Conservation (phyloP, 2,329 filamentous ascomycete species). For the Arthrobotrys megalospora region DNA sequence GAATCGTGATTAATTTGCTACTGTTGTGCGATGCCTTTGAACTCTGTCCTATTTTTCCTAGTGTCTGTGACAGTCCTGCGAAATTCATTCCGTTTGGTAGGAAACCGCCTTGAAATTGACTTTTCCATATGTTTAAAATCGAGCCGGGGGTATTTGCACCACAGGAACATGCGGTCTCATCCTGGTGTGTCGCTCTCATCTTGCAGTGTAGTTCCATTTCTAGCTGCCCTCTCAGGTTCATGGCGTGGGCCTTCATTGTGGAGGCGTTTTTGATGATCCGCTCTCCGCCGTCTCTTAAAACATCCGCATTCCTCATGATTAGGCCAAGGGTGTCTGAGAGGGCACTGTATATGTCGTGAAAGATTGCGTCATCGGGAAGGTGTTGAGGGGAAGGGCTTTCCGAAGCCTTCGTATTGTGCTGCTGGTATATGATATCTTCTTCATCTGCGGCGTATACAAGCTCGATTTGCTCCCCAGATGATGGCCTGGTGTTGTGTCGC, state of each 20-base stretch:
- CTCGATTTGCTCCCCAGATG: not conserved
- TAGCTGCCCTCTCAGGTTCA: not conserved
- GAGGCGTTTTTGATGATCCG: conserved; percentile 20
- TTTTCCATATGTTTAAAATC: conserved; percentile 12
- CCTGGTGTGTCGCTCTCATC: not conserved
- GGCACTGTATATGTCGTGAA: conserved; percentile 1
- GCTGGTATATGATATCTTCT: not conserved
- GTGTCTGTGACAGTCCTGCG: not conserved
- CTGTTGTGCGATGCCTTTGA: not conserved
- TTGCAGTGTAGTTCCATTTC: conserved; percentile 14
- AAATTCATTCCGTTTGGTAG: conserved; percentile 6
- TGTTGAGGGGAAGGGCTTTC: not conserved
- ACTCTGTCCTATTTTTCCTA: not conserved
- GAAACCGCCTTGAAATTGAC: conserved; percentile 8
- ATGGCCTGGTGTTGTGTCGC: not conserved
- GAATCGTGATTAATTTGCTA: not conserved
- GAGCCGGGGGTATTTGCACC: conserved; percentile 28
- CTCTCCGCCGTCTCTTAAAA: conserved; percentile 7
- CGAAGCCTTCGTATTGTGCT: not conserved
- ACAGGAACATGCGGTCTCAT: conserved; percentile 3
- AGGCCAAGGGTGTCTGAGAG: conserved; percentile 7
- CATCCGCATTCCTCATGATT: conserved; percentile 13
- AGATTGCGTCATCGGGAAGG: not conserved
- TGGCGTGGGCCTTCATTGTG: conserved; percentile 12
- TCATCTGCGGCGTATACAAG: not conserved